Base-by-base conservation (phyloP, 805 yeast genomes). In the baker's yeast (Saccharomyces cerevisiae) region DNA sequence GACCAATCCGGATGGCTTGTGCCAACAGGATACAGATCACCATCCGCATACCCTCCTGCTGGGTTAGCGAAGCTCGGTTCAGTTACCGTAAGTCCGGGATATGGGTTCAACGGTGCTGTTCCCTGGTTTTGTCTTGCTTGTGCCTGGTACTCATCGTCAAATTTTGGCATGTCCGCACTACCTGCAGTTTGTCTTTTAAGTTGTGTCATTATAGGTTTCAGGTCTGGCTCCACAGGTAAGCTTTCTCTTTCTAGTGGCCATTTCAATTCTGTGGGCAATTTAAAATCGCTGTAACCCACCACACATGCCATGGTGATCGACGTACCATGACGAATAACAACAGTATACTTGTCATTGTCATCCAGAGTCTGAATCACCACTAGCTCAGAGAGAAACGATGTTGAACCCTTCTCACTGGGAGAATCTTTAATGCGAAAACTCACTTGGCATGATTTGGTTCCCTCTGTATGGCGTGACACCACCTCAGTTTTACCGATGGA, bases 11-110 rank as follows among this genome's bases (percentile, higher is more conserved):
- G 70, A 51, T 58, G 53, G 46, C 58, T 63, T 47, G 60, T 53
- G 3, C 75, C 75, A 41, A 61, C 54, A 1, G 75, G 75, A 50
- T 66, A 66, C 21, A 70, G 57, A 49, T 72, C 75, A 9, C 51
- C 51, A 29, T 70, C 71, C 6, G 73, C 74, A 50, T 66, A 68
- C 1, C 64, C 63, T 17, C 43, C 24, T 17, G 11, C 11, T 17
- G 43, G 43, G 17, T 51, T 54, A 1, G 27, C 14, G 10, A 13
- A 21, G n/a, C 24, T 32, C 4, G 49, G 50, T 27, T 47, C 47
- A 17, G 43, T 36, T 10, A 55, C 41, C 24, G 46, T 54, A 17
- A 53, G 41, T 6, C 59, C 57, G 26, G 59, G 54, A 46, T 26
- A 36, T 21, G 47, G 28, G 21, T 46, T 8, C 26, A 36, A 17